Base-by-base conservation (phyloP, 1,139 yeast genomes). In the Tardiomyces depauwii region DNA sequence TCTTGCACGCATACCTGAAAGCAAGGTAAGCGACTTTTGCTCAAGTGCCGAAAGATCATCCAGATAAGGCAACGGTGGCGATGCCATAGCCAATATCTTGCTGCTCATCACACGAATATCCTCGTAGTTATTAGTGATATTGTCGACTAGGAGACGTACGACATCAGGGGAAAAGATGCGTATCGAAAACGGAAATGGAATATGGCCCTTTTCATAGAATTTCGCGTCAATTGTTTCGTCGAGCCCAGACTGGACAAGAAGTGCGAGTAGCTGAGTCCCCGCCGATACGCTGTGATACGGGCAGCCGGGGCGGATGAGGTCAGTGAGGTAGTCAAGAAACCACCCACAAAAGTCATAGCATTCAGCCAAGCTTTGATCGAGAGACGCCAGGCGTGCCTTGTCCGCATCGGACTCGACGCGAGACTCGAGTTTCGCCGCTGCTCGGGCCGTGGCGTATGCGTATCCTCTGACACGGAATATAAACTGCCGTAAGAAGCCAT, bases 111-210 rank as follows among this genome's bases (percentile, higher is more conserved):
- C 70, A 50, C 97, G 71, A 11, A 87, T 73, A 57, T 86, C 95
- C 48, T 84, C 88, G 60, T 79, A 88, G 49, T 82, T 81, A 57
- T 82, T 82, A 42, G 79, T 68, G 18, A 85, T 67, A 45, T 77
- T 77, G 53, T 81, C 82, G 23, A 83, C 63, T 41, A 87, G 61
- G 13, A 77, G 57, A 41, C 78, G 65, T 1, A 74, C 59, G 11
- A 77, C 52, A 1, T 60, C 55, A 0, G 51, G 48, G 18, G 68
- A 67, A 52, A 70, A 78, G 2, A 82, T 57, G 1, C 64, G 56
- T 1, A 79, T 54, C 6, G 64, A 52, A 53, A 74, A 80, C 1
- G 82, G 79, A 45, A 64, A 65, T 1, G 57, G 55, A 5, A 61
- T 51, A 39, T 64, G 66, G 32, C 71, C 64, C 44, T 73, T 72